Evolutionary conservation across 2,329 filamentous ascomycete species (phyloP), one percentile per base, ranked within the genome.

Genomic region (Simplicillium aogashimaense): DNA sequence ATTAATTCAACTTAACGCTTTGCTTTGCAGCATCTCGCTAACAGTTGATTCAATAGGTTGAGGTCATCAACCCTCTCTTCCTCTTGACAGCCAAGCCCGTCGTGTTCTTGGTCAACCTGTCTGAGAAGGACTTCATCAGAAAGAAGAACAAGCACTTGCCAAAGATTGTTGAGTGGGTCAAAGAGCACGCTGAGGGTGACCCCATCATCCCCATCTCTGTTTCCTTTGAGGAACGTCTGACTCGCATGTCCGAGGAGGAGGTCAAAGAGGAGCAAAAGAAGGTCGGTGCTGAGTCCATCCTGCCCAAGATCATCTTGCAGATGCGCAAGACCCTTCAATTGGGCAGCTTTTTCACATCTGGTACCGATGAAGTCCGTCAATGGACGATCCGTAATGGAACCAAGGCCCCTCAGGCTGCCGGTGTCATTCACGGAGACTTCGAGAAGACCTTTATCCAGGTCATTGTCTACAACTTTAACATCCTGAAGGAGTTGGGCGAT

Each of bases 141-240:
- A 92, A 97, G 72, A 98, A 97, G 83, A 98, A 98, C 78, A 98
- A 98, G 81, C 81, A 98, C 68, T 78, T 98, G 41, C 78, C 85
- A 50, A 92, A 90, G 70, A 82, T 97, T 51, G 86, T 85, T 45
- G 85, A 92, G 60, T 98, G 92, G 92, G 81, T 95, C 64, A 94
- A 97, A 70, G 78, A 85, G 60, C 76, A 98, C 62, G 86, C 89
- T 6, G 64, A 79, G 39, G 88, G 87, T 43, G 89, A 95, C 57
- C 86, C 89, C 38, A 82, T 97, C 56, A 86, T 98, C 43, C 92
- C 90, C 46, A 81, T 98, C 55, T 97, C 92, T 1, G 85, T 95
- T 42, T 81, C 76, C 29, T 90, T 94, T 52, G 94, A 98, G 69
- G 89, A 97, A 63, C 86, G 92, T 47, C 72, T 98, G 18, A 86